Evolutionary conservation across 2,329 filamentous ascomycete genomes (phyloP).

Genomic region (Diaporthe sp.): DNA sequence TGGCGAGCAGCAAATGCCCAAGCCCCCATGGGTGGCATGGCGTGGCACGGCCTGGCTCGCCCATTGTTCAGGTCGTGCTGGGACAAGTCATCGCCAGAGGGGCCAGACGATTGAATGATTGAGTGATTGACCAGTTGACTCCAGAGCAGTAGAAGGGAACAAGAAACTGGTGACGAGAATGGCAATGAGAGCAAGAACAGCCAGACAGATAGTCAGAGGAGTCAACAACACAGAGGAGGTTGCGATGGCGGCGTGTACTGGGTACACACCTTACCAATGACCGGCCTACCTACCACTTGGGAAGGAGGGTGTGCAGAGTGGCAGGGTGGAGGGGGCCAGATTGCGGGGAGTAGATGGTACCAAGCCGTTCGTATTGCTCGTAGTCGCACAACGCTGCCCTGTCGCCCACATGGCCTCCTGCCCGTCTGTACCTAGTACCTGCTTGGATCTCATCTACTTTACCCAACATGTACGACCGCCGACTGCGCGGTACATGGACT

Average conservation of each 20-base stretch:
- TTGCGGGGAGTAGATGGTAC: constrained; percentile 14
- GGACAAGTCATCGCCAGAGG: constrained; percentile 3
- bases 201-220: neutral
- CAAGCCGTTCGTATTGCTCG: neutral
- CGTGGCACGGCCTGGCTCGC: neutral
- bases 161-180: neutral
- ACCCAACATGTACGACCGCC: constrained; percentile 1
- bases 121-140: neutral
- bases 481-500: neutral
- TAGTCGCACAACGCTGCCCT: neutral
- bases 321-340: neutral
- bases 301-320: neutral
- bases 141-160: neutral
- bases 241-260: neutral
- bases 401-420: neutral
- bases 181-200: neutral
- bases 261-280: neutral
- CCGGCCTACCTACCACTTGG: neutral
- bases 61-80: neutral
- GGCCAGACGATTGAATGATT: neutral
- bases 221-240: neutral
- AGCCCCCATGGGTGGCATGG: constrained; percentile 4
- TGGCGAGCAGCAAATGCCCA: constrained; percentile 30
- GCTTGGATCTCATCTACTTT: constrained; percentile 12
- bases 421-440: constrained; percentile 2